phyloP scores from a whole-genome alignment of 2,329 filamentous ascomycete species.

The Fusarium oxysporum region DNA sequence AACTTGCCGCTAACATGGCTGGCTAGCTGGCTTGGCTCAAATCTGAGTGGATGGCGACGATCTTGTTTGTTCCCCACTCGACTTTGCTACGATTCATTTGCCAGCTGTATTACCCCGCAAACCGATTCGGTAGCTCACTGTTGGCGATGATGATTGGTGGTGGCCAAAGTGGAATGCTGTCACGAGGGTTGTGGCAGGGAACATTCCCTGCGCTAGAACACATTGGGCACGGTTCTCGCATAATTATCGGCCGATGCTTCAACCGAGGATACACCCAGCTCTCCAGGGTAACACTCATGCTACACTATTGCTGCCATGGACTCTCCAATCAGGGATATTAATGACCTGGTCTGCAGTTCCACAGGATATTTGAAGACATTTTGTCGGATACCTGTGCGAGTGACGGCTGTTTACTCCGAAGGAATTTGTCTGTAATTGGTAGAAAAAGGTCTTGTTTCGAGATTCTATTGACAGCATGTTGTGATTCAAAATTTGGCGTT shows the following conservation, averaged over 20 bases:
- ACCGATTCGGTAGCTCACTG: not conserved
- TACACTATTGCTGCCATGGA: not conserved
- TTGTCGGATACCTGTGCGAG: not conserved
- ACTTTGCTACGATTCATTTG: not conserved
- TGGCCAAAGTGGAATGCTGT: not conserved
- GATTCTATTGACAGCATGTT: fast-evolving
- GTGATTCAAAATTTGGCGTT: fast-evolving
- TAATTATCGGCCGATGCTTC: not conserved
- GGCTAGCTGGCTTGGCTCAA: not conserved
- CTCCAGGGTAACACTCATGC: not conserved
- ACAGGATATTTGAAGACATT: not conserved
- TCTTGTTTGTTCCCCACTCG: too few species aligned
- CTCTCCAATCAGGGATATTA: not conserved
- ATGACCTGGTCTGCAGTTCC: not conserved
- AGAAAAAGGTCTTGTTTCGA: not conserved
- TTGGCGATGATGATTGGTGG: not conserved
- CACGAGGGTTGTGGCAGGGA: not conserved
- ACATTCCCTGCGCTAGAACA: not conserved
- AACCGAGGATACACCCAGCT: not conserved
- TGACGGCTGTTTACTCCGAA: not conserved
- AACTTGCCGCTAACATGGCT: not conserved
- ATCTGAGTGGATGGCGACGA: not conserved
- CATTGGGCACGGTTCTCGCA: not conserved
- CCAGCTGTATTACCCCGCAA: not conserved
- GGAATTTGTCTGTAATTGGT: fast-evolving